Base-by-base conservation (phyloP, 2,329 filamentous ascomycete species). In the Xylariales sp. region DNA sequence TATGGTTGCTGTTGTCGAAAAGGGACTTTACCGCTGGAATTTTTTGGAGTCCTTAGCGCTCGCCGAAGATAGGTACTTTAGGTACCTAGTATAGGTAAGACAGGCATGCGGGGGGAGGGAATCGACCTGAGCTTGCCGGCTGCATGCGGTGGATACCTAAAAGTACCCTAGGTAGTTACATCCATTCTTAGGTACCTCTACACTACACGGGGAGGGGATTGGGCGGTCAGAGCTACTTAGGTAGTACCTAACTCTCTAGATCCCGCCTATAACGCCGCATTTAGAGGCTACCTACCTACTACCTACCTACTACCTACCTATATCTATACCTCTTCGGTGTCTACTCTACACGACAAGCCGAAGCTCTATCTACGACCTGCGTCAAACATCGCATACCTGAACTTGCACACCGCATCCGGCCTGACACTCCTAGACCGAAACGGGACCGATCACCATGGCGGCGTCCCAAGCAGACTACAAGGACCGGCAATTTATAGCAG, bases 401-500 rank as follows among this genome's bases (percentile, higher is more conserved):
- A 43, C 14, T 18, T 32, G 7, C 54, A 57, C 50, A n/a, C 50
- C 55, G 43, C 55, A 63, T 60, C 41, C 63, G 55, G 49, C 34
- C 39, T 14, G 23, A 16, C 43, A 62, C 43, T 36, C 32, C 23
- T 28, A 60, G 18, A 43, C 50, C 62, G 8, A 32, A 36, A 48
- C 45, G 46, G 3, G 36, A 49, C 18, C 52, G 53, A 50, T 46
- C 34, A 62, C 48, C 74, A 78, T 75, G 50, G 86, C 86, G 83
- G 76, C 85, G 66, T 83, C 83, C 54, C 83, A 87, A 74, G 83
- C 85, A 71, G 87, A 89, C 73, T 91, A 85, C 81, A 91, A 94
- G 83, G 94, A 98, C 82, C 89, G 96, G 76, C 92, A 99, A 83
- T 97, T 99, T 79, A 89, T 99, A 67, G 96, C 96, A 72, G 95